phyloP scores from a whole-genome alignment of 2,329 filamentous ascomycete species.

The Fusarium mexicanum region DNA sequence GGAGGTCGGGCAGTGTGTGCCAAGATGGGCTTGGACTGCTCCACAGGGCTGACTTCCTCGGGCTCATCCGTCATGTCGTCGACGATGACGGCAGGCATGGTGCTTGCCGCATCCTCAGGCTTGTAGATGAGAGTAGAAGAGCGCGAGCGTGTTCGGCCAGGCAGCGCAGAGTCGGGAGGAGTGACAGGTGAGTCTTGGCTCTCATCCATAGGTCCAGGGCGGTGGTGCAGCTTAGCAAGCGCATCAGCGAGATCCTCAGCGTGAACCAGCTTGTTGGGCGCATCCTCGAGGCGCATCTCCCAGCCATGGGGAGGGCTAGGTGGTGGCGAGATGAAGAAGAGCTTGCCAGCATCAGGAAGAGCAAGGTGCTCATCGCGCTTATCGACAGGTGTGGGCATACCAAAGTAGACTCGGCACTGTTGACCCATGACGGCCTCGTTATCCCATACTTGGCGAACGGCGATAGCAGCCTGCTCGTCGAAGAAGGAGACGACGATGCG shows the following conservation, averaged over 20 bases:
- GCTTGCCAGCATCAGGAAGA: slow-evolving; percentile 75
- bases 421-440: slow-evolving; percentile 78
- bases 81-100: slow-evolving; percentile 72
- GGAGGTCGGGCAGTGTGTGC: slow-evolving; percentile 71
- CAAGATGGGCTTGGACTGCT: slow-evolving; percentile 59
- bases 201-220: slow-evolving; percentile 52
- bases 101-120: slow-evolving; percentile 62
- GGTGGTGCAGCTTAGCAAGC: slow-evolving; percentile 68
- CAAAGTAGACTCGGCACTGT: slow-evolving; percentile 75
- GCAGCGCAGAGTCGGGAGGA: slow-evolving; percentile 43
- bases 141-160: slow-evolving; percentile 59
- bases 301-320: slow-evolving; percentile 75
- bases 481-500: slow-evolving; percentile 84
- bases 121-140: slow-evolving; percentile 74
- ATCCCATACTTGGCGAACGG: slow-evolving; percentile 77
- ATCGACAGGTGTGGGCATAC: slow-evolving; percentile 67
- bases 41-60: slow-evolving; percentile 54
- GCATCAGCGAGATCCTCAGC: slow-evolving; percentile 75
- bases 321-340: slow-evolving; percentile 78
- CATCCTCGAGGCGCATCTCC: slow-evolving; percentile 74
- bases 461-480: slow-evolving; percentile 73
- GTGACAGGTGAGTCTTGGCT: slow-evolving; percentile 46
- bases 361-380: slow-evolving; percentile 66
- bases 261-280: slow-evolving; percentile 75
- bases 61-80: slow-evolving; percentile 72